Evolutionary conservation across 148 eudicot species (phyloP).

Genomic region (Vaccinium corymbosum): DNA sequence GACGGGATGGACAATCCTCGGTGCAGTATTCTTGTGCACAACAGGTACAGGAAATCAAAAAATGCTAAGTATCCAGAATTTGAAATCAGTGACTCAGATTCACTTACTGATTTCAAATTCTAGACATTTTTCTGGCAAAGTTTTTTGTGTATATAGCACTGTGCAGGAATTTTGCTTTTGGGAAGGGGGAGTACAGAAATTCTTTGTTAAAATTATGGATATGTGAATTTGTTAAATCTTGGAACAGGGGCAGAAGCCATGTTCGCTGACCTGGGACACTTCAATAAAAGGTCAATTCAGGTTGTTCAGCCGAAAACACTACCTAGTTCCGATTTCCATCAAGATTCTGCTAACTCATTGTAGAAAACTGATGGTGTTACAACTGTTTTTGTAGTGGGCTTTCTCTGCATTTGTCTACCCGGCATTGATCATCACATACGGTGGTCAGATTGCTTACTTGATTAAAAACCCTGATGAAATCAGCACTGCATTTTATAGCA

Average conservation of each 20-base stretch:
- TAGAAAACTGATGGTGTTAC: background rate
- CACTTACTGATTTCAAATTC: no score
- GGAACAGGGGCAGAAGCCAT: conserved; percentile 41
- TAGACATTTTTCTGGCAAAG: no score
- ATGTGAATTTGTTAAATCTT: background rate
- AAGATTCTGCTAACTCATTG: background rate
- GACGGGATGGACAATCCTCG: conserved; percentile 27
- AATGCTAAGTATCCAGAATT: no score
- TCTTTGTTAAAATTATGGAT: background rate
- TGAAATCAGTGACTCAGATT: no score
- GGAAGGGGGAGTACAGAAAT: background rate
- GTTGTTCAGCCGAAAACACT: conserved; percentile 20
- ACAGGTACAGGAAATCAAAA: conserved; percentile 18
- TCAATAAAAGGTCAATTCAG: conserved; percentile 49
- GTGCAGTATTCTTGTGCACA: conserved; percentile 34
- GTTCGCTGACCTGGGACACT: conserved; percentile 64
- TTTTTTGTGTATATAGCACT: no score
- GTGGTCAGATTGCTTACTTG: background rate
- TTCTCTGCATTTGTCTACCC: conserved; percentile 13
- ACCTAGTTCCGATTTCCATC: background rate
- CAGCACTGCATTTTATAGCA: background rate
- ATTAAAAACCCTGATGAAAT: background rate
- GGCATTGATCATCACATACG: conserved; percentile 7
- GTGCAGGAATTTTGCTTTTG: background rate
- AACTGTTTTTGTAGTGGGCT: background rate